phyloP scores from a whole-genome alignment of 176 grass and related monocot genomes.

The Oryza glumipatula region DNA sequence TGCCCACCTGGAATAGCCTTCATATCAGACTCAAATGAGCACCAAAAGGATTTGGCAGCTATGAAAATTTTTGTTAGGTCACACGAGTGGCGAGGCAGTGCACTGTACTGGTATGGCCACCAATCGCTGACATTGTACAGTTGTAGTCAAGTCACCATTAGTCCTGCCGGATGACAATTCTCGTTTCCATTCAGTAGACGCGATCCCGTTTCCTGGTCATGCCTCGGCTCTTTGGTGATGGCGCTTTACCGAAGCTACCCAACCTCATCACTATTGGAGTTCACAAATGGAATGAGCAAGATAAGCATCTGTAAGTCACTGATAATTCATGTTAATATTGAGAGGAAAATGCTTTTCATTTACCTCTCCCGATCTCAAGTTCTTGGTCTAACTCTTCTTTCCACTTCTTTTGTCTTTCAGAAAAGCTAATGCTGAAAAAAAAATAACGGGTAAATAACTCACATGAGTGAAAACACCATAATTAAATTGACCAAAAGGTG shows the following conservation, averaged over 20 bases:
- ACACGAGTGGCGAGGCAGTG: slow-evolving; percentile 29
- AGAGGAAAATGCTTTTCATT: not conserved
- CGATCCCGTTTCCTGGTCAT: slow-evolving; percentile 66
- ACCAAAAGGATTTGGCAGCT: slow-evolving; percentile 39
- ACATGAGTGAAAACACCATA: not conserved
- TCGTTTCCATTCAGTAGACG: slow-evolving; percentile 42
- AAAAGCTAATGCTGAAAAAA: slow-evolving; percentile 52
- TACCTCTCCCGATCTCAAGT: slow-evolving; percentile 87
- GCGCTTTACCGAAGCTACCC: slow-evolving; percentile 59
- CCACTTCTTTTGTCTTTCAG: slow-evolving; percentile 69
- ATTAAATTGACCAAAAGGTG: not conserved
- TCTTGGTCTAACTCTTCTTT: slow-evolving; percentile 88
- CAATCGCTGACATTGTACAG: slow-evolving; percentile 28
- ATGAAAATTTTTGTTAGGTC: slow-evolving; percentile 17
- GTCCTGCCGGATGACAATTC: not conserved
- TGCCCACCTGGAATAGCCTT: slow-evolving; percentile 9
- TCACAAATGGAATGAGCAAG: slow-evolving; percentile 8
- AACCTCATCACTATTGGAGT: slow-evolving; percentile 62
- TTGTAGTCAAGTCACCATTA: slow-evolving; percentile 33
- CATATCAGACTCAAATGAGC: slow-evolving; percentile 21
- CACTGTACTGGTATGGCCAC: slow-evolving; percentile 41
- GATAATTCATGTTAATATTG: not conserved
- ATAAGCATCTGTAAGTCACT: not conserved
- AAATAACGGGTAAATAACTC: not conserved
- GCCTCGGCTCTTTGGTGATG: slow-evolving; percentile 57